These are phyloP conservation scores for Dactylellina cionopaga DNA, from an alignment of 2,329 filamentous ascomycete species.

Conservation along the genomic window DNA sequence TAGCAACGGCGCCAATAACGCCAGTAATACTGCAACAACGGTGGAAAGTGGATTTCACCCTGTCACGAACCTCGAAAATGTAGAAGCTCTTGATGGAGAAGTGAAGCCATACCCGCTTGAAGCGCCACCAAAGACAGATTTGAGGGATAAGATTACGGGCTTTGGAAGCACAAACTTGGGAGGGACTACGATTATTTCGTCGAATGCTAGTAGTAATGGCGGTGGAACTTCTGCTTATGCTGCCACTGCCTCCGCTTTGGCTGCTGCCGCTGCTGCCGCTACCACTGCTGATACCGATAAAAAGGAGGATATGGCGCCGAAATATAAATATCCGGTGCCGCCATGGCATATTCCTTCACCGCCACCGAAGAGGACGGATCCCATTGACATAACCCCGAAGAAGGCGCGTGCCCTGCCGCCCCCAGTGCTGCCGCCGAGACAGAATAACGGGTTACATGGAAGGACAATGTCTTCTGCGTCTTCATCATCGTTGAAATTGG, in stretches of 20 bases:
- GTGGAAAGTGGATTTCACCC: constrained; percentile 46
- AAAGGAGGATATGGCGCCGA: background rate
- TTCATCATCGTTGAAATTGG: constrained; percentile 52
- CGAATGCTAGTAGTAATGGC: constrained; percentile 1
- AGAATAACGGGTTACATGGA: constrained; percentile 22
- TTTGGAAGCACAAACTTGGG: constrained; percentile 26
- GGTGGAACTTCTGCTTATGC: too few species aligned
- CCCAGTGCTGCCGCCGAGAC: constrained; percentile 59
- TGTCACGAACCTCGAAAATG: constrained; percentile 23
- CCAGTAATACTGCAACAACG: background rate
- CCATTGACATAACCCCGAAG: constrained; percentile 71
- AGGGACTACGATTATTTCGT: background rate
- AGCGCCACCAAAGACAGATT: constrained; percentile 21
- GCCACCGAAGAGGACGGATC: constrained; percentile 62
- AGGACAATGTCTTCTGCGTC: constrained; percentile 38
- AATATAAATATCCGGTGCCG: constrained; percentile 38
- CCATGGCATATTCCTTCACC: constrained; percentile 54
- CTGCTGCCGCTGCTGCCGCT: background rate
- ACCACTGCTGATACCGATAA: constrained; percentile 26
- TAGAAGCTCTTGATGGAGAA: background rate
- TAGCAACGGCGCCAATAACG: constrained; percentile 7
- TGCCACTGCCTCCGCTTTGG: background rate
- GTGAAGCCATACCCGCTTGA: constrained; percentile 32
- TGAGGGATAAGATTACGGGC: constrained; percentile 23
- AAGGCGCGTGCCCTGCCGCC: constrained; percentile 71